A percentile compares a stretch with the other conserved stretches of the same genome.
phyloP scores from a whole-genome alignment of 306 rosid species.

The Acacia melanoxylon region DNA sequence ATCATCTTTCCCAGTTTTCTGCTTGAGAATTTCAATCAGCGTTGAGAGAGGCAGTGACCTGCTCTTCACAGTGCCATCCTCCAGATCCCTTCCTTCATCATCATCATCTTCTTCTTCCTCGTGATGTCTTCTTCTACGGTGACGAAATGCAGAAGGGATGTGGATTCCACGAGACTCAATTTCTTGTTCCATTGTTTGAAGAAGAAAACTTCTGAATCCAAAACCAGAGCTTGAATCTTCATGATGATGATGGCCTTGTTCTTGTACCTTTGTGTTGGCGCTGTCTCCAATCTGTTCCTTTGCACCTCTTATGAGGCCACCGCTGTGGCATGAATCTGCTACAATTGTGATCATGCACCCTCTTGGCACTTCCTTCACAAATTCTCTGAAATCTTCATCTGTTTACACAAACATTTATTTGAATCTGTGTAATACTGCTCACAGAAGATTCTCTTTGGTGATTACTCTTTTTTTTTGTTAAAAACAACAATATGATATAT shows the following conservation, averaged over 20 bases:
- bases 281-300: slow-evolving; percentile 88
- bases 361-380: slow-evolving; percentile 55
- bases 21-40: slow-evolving; percentile 61
- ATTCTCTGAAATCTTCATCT: slow-evolving; percentile 80
- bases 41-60: slow-evolving; percentile 62
- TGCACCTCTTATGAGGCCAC: slow-evolving; percentile 67
- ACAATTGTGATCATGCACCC: slow-evolving; percentile 67
- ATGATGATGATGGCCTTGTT: not conserved
- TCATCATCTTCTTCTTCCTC: slow-evolving; percentile 33
- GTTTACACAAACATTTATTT: not conserved
- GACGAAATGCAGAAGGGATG: slow-evolving; percentile 18
- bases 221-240: slow-evolving; percentile 28
- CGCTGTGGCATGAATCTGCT: slow-evolving; percentile 88
- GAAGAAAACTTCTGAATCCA: slow-evolving; percentile 49
- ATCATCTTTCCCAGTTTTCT: slow-evolving; percentile 37
- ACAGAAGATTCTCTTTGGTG: not conserved
- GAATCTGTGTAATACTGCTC: not conserved
- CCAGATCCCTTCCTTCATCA: slow-evolving; percentile 7
- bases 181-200: slow-evolving; percentile 36
- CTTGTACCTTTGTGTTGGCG: slow-evolving; percentile 25
- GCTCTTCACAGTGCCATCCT: slow-evolving; percentile 41
- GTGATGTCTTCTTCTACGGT: not conserved
- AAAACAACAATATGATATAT: no score
- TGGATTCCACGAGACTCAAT: slow-evolving; percentile 53
- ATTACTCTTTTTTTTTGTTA: not conserved